Base-by-base conservation (phyloP, 208 protist genomes). In the Wallacemonas rigidus region DNA sequence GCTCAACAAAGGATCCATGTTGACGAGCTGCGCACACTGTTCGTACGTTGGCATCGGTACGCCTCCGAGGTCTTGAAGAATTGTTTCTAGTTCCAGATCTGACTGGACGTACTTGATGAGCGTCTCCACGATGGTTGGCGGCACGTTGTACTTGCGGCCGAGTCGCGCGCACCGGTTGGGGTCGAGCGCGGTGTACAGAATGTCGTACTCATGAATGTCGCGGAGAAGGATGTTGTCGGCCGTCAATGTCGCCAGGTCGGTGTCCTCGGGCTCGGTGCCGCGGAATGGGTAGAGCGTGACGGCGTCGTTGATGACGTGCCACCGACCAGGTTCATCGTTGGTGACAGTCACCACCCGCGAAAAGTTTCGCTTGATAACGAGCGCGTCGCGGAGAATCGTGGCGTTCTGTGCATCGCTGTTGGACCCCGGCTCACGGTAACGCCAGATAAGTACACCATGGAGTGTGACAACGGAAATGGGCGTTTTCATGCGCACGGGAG, bases 401-500 rank as follows among this genome's bases (percentile, higher is more conserved):
- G 39, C 61, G 69, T 61, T 65, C 12, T 79, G 62, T 50, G 64
- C 48, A 38, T 69, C 77, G 4, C 69, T 58, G 47, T 61, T 75
- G 39, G 75, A 73, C 1, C 79, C 77, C 50, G 71, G 35, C 40
- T 72, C 78, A 43, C 76, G 76, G 77, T 89, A 85, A 43, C 76
- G 81, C 91, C 91, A 96, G 3, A 79, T 45, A 83, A 96, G 90
- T 38, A 91, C 77, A 5, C 92, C 92, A 64, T 96, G 92, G 38
- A 96, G 45, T 11, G 89, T 96, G 35, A 94, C 81, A 1, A 94
- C 69, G 5, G 85, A 85, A 17, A 95, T 69, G 0, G 87, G 86
- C 51, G 80, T 71, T 76, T 88, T 90, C 86, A 95, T 87, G 3
- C 58, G 69, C 35, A 81, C 79, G 3, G 76, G 44, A 15, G 84